Evolutionary conservation across 768 basidiomycete genomes (phyloP).

Genomic region (Polyporus arcularius): DNA sequence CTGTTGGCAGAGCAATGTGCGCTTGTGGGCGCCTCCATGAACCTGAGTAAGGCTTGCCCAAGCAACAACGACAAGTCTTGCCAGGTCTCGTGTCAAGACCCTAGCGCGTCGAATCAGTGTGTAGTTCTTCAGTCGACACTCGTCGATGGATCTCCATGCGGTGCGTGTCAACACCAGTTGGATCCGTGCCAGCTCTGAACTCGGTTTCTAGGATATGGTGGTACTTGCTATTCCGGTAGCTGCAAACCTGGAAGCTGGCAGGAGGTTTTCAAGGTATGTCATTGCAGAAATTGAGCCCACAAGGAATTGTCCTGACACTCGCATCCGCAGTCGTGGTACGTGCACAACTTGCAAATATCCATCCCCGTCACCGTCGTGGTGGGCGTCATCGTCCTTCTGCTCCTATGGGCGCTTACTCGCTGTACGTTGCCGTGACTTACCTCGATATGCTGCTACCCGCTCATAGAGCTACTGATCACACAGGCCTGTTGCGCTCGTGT

Average conservation of each 20-base stretch:
- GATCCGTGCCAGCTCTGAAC: slow-evolving; percentile 15
- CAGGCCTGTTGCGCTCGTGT: slow-evolving; percentile 1
- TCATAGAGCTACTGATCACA: too few species aligned
- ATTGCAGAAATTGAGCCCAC: slow-evolving; percentile 7
- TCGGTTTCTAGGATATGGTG: slow-evolving; percentile 60
- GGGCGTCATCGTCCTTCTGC: slow-evolving; percentile 57
- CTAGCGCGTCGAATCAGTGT: slow-evolving; percentile 59
- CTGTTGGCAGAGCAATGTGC: slow-evolving; percentile 66
- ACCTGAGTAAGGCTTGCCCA: slow-evolving; percentile 66
- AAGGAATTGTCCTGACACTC: slow-evolving; percentile 12
- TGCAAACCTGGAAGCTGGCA: slow-evolving; percentile 63
- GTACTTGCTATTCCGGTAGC: slow-evolving; percentile 59
- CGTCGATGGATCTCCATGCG: slow-evolving; percentile 83
- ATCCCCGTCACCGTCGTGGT: slow-evolving; percentile 79
- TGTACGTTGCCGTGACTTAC: slow-evolving; percentile 2
- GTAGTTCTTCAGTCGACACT: slow-evolving; percentile 69
- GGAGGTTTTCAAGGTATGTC: slow-evolving; percentile 58
- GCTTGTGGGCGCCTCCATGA: slow-evolving; percentile 70
- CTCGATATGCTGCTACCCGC: neutral
- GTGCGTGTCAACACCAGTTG: slow-evolving; percentile 40
- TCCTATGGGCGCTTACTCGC: slow-evolving; percentile 14
- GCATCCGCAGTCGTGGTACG: slow-evolving; percentile 63
- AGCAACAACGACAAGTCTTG: slow-evolving; percentile 64
- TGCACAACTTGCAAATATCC: slow-evolving; percentile 73
- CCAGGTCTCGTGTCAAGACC: slow-evolving; percentile 81